Base-by-base conservation (phyloP, 2,329 filamentous ascomycete species). In the Macrophomina tecta region DNA sequence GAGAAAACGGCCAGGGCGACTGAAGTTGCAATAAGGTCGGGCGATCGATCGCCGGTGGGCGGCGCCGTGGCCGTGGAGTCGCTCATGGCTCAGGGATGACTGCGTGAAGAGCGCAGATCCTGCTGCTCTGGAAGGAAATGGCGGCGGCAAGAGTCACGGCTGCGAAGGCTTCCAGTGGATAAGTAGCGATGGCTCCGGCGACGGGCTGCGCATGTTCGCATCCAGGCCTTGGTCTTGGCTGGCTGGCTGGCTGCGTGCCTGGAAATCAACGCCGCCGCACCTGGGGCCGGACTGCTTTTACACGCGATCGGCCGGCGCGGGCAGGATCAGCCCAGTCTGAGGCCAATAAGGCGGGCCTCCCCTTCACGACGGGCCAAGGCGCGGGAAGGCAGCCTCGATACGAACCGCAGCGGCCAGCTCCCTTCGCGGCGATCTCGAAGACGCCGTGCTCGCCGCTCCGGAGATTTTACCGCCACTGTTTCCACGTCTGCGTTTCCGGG, bases 11-110 rank as follows among this genome's bases (percentile, higher is more conserved):
- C 38, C 4, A 62, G 32, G n/a, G 16, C 9, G 30, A 62, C 32
- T 7, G 45, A 23, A 30, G 46, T 16, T 3, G 42, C 58, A 11
- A 62, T 28, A 36, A 38, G 46, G 30, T 49, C 45, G 1, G 42
- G 7, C 14, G 45, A 49, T 23, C 45, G 58, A 48, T 62, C 42
- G 30, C 58, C 42, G 30, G 30, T 49, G 7, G 14, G 12, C 23
- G 42, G 6, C 12, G 55, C 40, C 4, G 55, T 32, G 52, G 34
- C 32, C n/a, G 18, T 32, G 14, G 38, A 9, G 40, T 28, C 23
- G 45, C 9, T 28, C 58, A 62, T 62, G 45, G 58, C 45, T 61
- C 56, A 61, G 40, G 56, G 56, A 36, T 18, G 51, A 5, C 51
- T 34, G 51, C 51, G 32, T 38, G 11, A 34, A 28, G 32, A 23